Evolutionary conservation across 2,329 filamentous ascomycete species (phyloP).

Genomic region (Fusarium ambrosium): DNA sequence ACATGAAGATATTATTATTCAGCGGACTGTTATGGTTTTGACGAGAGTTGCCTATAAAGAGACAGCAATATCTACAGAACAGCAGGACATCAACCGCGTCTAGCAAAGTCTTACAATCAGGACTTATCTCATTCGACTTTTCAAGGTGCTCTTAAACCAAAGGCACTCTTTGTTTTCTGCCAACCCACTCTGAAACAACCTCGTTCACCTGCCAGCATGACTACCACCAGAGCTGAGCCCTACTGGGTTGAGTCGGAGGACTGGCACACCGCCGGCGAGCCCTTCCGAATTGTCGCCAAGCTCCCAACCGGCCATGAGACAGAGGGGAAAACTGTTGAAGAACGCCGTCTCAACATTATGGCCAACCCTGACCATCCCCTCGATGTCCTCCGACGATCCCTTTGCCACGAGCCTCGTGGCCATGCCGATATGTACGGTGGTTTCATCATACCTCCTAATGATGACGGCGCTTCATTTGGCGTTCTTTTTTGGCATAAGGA

Average conservation of each 20-base stretch:
- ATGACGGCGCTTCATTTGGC: slow-evolving; percentile 40
- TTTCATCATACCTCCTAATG: slow-evolving; percentile 42
- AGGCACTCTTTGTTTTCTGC: not conserved
- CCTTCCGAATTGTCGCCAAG: slow-evolving; percentile 41
- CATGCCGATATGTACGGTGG: slow-evolving; percentile 46
- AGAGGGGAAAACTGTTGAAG: slow-evolving; percentile 1
- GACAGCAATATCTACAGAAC: not conserved
- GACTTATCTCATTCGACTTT: not conserved
- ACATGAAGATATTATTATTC: not conserved
- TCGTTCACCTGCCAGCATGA: not conserved
- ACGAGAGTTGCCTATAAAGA: not conserved
- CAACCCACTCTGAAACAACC: not conserved
- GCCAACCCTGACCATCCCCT: not conserved
- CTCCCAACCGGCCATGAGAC: slow-evolving; percentile 21
- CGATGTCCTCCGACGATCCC: slow-evolving; percentile 23
- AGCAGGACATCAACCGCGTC: not conserved
- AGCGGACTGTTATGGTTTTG: not conserved
- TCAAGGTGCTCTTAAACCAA: not conserved
- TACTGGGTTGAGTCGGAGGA: not conserved
- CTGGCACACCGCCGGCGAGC: slow-evolving; percentile 38
- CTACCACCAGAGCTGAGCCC: not conserved
- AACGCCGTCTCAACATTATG: slow-evolving; percentile 4
- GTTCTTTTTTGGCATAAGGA: slow-evolving; percentile 49
- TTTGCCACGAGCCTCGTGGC: slow-evolving; percentile 36
- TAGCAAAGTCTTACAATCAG: not conserved